Conservation (phyloP, 2,329 filamentous ascomycete genomes). For the Cercospora beticola region DNA sequence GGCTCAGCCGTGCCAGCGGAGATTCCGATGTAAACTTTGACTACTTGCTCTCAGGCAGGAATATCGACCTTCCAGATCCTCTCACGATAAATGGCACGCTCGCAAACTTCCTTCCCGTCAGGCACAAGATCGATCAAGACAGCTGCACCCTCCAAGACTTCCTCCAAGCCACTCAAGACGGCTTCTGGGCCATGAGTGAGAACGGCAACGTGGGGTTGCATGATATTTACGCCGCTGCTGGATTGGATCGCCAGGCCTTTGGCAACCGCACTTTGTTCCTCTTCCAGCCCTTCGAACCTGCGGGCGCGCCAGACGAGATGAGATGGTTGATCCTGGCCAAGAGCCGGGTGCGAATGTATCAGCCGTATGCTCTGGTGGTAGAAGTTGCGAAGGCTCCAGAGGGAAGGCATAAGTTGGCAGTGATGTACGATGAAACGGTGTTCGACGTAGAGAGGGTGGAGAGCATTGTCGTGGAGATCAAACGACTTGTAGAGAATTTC, state of each 20-base stretch:
- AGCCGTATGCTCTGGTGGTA: background rate
- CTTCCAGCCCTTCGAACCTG: constrained; percentile 1
- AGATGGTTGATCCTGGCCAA: background rate
- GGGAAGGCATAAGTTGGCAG: background rate
- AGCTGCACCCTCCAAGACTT: background rate
- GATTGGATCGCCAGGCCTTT: background rate
- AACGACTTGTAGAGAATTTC: background rate
- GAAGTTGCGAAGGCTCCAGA: background rate
- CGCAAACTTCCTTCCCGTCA: background rate
- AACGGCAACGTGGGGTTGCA: background rate
- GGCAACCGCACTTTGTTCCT: constrained; percentile 4
- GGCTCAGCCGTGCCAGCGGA: background rate
- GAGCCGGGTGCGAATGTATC: background rate
- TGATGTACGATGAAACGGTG: background rate
- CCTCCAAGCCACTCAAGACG: background rate
- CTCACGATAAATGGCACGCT: background rate
- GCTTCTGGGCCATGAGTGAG: background rate
- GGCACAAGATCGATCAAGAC: background rate
- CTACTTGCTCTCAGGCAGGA: background rate
- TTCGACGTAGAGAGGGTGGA: background rate
- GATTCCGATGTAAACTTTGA: background rate
- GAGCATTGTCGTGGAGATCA: background rate
- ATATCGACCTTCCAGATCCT: background rate
- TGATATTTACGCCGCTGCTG: background rate
- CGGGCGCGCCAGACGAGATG: constrained; percentile 1